A percentile compares a stretch with the other conserved stretches of the same genome.
Conservation (phyloP, 2,329 filamentous ascomycete genomes). For the Verticillium zaregamsianum region DNA sequence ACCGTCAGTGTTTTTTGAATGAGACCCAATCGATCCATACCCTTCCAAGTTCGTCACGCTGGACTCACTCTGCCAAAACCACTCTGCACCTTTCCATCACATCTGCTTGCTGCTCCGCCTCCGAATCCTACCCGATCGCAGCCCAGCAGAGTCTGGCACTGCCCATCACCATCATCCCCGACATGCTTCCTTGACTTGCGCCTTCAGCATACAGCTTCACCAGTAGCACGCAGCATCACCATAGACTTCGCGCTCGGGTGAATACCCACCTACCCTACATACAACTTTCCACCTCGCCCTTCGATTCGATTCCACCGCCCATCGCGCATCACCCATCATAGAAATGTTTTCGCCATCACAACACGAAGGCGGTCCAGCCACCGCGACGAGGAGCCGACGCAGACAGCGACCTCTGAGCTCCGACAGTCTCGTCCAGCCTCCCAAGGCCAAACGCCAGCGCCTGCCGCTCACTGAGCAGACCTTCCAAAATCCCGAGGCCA, state of each 20-base stretch:
- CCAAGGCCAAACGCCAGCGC: constrained; percentile 61
- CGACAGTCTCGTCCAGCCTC: constrained; percentile 51
- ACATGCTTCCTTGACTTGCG: neutral
- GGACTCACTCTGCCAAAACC: neutral
- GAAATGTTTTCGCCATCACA: constrained; percentile 57
- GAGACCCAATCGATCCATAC: constrained; percentile 19
- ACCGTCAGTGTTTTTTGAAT: constrained; percentile 19
- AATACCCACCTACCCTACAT: neutral
- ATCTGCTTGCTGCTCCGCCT: neutral
- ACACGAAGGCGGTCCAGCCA: constrained; percentile 48
- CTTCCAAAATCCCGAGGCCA: constrained; percentile 45
- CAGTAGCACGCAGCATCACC: neutral
- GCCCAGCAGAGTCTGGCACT: neutral
- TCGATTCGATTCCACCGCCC: neutral
- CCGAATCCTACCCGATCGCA: neutral
- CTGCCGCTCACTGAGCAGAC: constrained; percentile 54
- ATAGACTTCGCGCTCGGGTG: neutral
- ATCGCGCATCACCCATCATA: constrained; percentile 3
- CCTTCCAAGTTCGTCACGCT: constrained; percentile 13
- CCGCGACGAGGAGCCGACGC: constrained; percentile 55
- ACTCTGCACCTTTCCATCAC: neutral
- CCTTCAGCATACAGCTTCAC: neutral
- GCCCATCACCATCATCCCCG: neutral
- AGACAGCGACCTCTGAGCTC: constrained; percentile 55
- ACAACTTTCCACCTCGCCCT: neutral